Conservation (phyloP, 2,329 filamentous ascomycete genomes). For the Aspergillus alliaceus region DNA sequence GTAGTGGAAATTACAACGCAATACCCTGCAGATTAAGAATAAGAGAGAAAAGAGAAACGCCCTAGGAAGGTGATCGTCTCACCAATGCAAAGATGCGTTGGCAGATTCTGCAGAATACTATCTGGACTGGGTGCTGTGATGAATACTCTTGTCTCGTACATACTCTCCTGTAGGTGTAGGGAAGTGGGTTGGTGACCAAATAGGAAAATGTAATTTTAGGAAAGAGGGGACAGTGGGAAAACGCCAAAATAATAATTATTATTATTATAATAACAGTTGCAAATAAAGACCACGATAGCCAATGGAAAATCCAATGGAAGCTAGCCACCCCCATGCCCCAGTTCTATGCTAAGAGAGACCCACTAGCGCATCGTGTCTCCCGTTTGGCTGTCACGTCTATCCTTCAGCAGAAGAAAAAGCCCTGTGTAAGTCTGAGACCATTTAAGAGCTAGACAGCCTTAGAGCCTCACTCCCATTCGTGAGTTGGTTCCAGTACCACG, state of each 20-base stretch:
- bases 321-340: slow-evolving; percentile 4
- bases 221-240: background rate
- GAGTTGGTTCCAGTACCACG: slow-evolving; percentile 21
- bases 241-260: background rate
- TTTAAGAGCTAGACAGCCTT: slow-evolving; percentile 14
- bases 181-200: background rate
- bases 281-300: background rate
- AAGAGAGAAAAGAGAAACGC: background rate
- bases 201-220: background rate
- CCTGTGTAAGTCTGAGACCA: slow-evolving; percentile 19
- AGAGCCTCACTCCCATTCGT: slow-evolving; percentile 20
- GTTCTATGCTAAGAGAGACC: slow-evolving; percentile 11
- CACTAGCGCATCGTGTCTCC: slow-evolving; percentile 17
- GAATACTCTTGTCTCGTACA: background rate
- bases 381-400: slow-evolving; percentile 17
- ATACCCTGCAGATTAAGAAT: too few relatives aligned
- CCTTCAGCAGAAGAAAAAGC: slow-evolving; percentile 12
- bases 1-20: slow-evolving; percentile 7
- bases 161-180: background rate
- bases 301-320: background rate
- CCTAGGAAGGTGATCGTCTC: slow-evolving; percentile 10
- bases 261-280: too few relatives aligned
- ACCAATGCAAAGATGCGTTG: slow-evolving; percentile 27
- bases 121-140: slow-evolving; percentile 11
- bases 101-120: slow-evolving; percentile 26